phyloP scores from a whole-genome alignment of 2,329 filamentous ascomycete genomes.

The Laburnicola sp. region DNA sequence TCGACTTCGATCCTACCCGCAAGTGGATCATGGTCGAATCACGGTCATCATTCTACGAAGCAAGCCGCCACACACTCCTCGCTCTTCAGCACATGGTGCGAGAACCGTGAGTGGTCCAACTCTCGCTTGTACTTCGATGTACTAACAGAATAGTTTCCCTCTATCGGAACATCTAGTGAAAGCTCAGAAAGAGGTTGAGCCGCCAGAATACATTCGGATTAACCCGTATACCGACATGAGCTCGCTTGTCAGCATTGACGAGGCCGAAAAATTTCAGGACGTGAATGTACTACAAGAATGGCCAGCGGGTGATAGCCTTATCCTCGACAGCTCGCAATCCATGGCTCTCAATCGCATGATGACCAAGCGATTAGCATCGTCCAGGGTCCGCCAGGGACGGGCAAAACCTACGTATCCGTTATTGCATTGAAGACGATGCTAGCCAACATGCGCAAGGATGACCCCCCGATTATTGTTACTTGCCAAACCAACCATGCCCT shows the following conservation, averaged over 20 bases:
- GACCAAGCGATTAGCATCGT: constrained; percentile 71
- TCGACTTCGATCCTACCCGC: constrained; percentile 68
- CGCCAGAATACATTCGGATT: constrained; percentile 58
- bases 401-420: constrained; percentile 82
- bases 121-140: constrained; percentile 22
- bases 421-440: constrained; percentile 69
- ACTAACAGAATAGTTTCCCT: constrained; percentile 51
- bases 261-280: constrained; percentile 47
- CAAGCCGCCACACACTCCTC: constrained; percentile 70
- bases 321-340: constrained; percentile 72
- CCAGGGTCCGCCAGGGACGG: constrained; percentile 79
- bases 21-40: constrained; percentile 81
- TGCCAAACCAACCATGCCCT: constrained; percentile 91
- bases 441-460: constrained; percentile 56
- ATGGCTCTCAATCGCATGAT: constrained; percentile 70
- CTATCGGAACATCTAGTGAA: constrained; percentile 65
- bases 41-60: constrained; percentile 74
- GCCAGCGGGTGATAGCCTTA: constrained; percentile 52
- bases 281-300: constrained; percentile 60
- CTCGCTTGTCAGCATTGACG: constrained; percentile 46
- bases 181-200: constrained; percentile 49
- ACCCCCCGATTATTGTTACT: constrained; percentile 74
- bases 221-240: constrained; percentile 57
- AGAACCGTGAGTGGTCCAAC: constrained; percentile 49
- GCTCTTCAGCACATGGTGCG: constrained; percentile 68